Conservation (phyloP, 2,329 filamentous ascomycete species). For the Cyphellophora attinorum region DNA sequence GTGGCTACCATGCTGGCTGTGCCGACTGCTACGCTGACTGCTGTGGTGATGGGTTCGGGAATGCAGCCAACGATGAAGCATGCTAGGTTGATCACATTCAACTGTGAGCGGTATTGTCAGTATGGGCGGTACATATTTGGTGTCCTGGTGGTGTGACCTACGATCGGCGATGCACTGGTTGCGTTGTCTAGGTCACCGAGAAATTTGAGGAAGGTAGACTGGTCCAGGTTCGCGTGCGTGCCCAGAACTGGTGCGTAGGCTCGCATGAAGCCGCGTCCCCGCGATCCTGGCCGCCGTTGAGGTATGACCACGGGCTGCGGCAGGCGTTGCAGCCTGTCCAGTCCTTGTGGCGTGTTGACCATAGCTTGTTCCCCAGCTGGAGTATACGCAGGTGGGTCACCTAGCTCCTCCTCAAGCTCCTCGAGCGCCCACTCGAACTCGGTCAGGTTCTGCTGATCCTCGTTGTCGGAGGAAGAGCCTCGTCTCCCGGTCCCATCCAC, state of each 20-base stretch:
- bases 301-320: constrained; percentile 42
- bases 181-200: constrained; percentile 34
- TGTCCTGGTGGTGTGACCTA: too few species aligned
- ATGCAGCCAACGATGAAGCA: constrained; percentile 12
- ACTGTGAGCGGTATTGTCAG: too few species aligned
- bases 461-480: constrained; percentile 8
- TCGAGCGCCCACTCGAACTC: constrained; percentile 15
- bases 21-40: constrained; percentile 10
- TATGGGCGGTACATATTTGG: too few species aligned
- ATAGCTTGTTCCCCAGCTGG: constrained; percentile 8
- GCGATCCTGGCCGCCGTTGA: constrained; percentile 41
- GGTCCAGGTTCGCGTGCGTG: constrained; percentile 34
- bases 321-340: constrained; percentile 6
- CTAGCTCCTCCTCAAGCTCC: constrained; percentile 10
- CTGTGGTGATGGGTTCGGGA: constrained; percentile 14
- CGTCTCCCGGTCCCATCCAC: too few species aligned
- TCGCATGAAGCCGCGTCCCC: constrained; percentile 41
- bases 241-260: constrained; percentile 43
- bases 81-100: constrained; percentile 17
- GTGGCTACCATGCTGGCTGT: constrained; percentile 7
- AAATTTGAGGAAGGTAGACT: constrained; percentile 40
- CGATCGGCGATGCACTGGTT: constrained; percentile 11
- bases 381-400: too few species aligned
- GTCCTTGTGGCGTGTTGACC: constrained; percentile 2
- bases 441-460: constrained; percentile 6